Conservation (phyloP, 805 yeast genomes). For the Cyberlindnera misumaiensis region DNA sequence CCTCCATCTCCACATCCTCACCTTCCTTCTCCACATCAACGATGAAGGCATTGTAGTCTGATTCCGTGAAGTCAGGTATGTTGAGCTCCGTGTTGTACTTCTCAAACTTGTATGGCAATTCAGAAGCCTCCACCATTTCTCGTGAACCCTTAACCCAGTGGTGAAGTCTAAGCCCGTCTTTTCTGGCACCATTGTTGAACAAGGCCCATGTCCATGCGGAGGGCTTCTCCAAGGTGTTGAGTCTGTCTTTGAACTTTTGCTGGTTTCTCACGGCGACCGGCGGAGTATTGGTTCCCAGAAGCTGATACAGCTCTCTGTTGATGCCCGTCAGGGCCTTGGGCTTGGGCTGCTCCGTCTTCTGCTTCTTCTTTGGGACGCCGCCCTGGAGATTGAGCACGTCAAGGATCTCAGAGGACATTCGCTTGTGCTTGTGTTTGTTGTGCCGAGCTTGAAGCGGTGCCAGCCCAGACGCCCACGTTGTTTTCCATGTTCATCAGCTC, state of each 20-base stretch:
- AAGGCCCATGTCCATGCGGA: constrained; percentile 75
- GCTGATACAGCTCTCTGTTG: constrained; percentile 81
- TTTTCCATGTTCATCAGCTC: background rate
- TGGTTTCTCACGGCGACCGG: constrained; percentile 55
- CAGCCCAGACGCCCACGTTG: background rate
- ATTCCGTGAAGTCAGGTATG: constrained; percentile 60
- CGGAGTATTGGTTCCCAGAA: constrained; percentile 89
- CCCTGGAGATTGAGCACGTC: constrained; percentile 67
- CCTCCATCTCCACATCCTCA: constrained; percentile 3
- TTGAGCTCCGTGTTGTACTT: constrained; percentile 65
- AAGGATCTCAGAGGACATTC: constrained; percentile 52
- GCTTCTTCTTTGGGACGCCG: constrained; percentile 23
- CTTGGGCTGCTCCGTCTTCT: constrained; percentile 21
- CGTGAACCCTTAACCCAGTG: constrained; percentile 86
- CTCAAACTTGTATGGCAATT: constrained; percentile 57
- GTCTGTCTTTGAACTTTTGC: constrained; percentile 55
- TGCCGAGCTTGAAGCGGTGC: too few relatives aligned
- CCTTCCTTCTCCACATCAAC: constrained; percentile 20
- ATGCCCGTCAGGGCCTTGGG: constrained; percentile 50
- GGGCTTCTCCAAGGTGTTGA: constrained; percentile 54
- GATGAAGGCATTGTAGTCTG: constrained; percentile 51
- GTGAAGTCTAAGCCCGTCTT: constrained; percentile 44
- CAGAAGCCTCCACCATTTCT: constrained; percentile 20
- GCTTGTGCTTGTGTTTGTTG: too few relatives aligned
- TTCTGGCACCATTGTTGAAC: constrained; percentile 51